These are phyloP conservation scores for Amanita fuliginea DNA, from an alignment of 768 basidiomycete genomes.

Conservation along the genomic window DNA sequence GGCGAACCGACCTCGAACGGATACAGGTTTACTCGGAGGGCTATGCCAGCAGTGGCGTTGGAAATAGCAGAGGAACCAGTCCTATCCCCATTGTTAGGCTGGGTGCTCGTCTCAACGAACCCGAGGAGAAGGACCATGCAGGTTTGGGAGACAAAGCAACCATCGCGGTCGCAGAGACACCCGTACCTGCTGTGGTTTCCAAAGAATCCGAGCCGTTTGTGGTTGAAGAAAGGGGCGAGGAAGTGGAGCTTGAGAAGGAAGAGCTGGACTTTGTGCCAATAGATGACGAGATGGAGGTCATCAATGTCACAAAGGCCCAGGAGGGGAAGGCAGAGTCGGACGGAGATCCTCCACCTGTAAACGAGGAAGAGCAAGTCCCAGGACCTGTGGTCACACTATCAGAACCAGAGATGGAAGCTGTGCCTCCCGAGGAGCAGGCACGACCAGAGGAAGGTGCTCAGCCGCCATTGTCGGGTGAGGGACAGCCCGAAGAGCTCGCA, in stretches of 20 bases:
- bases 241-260: conserved; percentile 16
- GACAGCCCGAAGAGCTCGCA: background rate
- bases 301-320: background rate
- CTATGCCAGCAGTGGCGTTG: background rate
- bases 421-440: background rate
- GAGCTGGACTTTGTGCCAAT: conserved; percentile 6
- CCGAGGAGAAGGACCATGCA: conserved; percentile 3
- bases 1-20: conserved; percentile 48
- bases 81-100: conserved; percentile 6
- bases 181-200: no score
- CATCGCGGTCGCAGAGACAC: background rate
- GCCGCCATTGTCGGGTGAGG: background rate
- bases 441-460: background rate
- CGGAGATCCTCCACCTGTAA: background rate
- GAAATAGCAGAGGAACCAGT: background rate
- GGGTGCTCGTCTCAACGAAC: conserved; percentile 27
- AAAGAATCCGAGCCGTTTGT: background rate
- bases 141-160: background rate
- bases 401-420: background rate
- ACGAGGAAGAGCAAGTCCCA: background rate
- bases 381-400: background rate
- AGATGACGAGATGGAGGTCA: conserved; percentile 1
- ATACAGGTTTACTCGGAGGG: conserved; percentile 38
- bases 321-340: background rate
- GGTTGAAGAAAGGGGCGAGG: background rate